Evolutionary conservation across 148 eudicot species (phyloP).

Genomic region (Fagopyrum homotropicum): DNA sequence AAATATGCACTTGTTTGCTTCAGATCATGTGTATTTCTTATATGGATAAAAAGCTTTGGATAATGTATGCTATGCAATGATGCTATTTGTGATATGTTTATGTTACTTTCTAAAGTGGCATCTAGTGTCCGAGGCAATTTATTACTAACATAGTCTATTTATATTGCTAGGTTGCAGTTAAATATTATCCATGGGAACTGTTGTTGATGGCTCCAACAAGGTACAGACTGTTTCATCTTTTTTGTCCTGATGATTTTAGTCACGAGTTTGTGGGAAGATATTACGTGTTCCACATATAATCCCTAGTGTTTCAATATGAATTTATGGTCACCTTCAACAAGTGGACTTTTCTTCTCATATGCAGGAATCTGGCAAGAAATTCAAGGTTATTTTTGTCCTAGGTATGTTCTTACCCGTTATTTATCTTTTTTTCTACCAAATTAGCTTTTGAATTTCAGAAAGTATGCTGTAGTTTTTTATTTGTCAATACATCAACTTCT

Average conservation of each 20-base stretch:
- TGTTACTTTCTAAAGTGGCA: not conserved
- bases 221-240: conserved; percentile 12
- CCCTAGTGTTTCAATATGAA: not conserved
- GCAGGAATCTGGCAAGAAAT: conserved; percentile 27
- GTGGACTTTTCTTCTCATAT: conserved; percentile 9
- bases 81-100: not conserved
- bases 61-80: not conserved
- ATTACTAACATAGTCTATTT: not conserved
- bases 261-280: not conserved
- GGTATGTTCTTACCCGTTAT: conserved; percentile 20
- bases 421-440: not conserved
- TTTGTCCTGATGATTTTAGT: not conserved
- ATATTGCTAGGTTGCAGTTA: conserved; percentile 4
- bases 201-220: conserved; percentile 18
- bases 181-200: conserved; percentile 29
- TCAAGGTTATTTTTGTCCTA: conserved; percentile 25
- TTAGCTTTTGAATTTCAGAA: not conserved
- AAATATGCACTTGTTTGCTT: not conserved
- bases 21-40: not conserved
- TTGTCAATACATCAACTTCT: not conserved
- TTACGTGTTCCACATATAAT: not conserved
- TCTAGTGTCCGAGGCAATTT: not conserved
- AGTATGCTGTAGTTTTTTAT: not conserved
- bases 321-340: not conserved
- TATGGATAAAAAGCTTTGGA: not conserved